Evolutionary conservation across 2,329 filamentous ascomycete genomes (phyloP), one percentile per base, ranked within the genome.

Genomic region (Fusarium hostae): DNA sequence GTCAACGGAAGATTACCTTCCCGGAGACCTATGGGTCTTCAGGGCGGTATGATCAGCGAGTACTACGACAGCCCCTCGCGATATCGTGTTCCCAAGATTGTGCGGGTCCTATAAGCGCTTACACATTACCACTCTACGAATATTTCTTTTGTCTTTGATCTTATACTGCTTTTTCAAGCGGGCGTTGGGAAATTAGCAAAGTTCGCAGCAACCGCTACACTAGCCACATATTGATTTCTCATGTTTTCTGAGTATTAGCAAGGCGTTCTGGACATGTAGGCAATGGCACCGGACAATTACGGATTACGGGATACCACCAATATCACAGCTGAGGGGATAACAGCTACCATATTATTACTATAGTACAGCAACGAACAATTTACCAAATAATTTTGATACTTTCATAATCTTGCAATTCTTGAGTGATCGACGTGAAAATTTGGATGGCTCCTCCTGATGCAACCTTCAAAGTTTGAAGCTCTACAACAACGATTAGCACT

Each of bases 21-120:
- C 24, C 45, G 67, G 39, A 73, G 70, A 54, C 43, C 62, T 13
- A 39, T 66, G 10, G 70, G 66, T 22, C 56, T 66, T 24, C 66
- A 73, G 26, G 70, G 70, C 6, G 62, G 66, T 13, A 73, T 73
- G 70, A 73, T 73, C 41, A 62, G 70, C 70, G 70, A 73, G 41
- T 73, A 73, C 56, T 73, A 73, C 47, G 70, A 73, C 59, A 73
- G 70, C 67, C 70, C 70, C 6, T 73, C 70, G n/a, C 67, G 70
- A 37, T 73, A 73, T 22, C 70, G 70, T 10, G 59, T 73, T 13
- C 70, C 70, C 56, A 73, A 73, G 54, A 73, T 73, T 50, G 70
- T 73, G 59, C 70, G 70, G 43, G 70, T 71, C 40, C 52, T 71
- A 10, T 72, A 57, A 64, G 48, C 64, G 15, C 44, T 52, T 6